Evolutionary conservation across 441 rosid species (phyloP).

Genomic region (Erodium texanum): DNA sequence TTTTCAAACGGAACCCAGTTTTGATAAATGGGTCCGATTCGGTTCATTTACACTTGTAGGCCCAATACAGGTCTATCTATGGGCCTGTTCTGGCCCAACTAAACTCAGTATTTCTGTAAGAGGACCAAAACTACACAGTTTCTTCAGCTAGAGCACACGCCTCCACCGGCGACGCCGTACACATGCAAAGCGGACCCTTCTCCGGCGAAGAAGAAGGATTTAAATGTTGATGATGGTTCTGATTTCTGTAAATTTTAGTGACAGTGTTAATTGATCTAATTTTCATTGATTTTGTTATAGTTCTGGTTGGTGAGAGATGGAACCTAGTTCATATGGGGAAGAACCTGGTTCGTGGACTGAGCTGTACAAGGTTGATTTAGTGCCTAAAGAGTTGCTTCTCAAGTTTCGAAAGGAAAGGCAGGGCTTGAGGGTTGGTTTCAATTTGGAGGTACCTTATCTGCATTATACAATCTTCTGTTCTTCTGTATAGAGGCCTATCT

Average conservation of each 20-base stretch:
- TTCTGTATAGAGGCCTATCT: no score
- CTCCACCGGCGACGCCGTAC: neutral
- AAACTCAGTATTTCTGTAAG: no score
- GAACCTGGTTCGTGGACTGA: slow-evolving; percentile 83
- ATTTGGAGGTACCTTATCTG: slow-evolving; percentile 51
- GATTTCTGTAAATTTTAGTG: neutral
- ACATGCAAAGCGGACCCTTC: neutral
- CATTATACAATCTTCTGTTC: neutral
- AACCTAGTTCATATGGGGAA: slow-evolving; percentile 33
- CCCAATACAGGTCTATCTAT: no score
- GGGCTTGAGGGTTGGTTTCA: slow-evolving; percentile 79
- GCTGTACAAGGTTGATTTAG: slow-evolving; percentile 53
- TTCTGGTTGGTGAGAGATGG: slow-evolving; percentile 31
- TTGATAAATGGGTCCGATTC: no score
- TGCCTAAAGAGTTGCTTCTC: slow-evolving; percentile 75
- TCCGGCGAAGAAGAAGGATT: neutral
- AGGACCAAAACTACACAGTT: no score
- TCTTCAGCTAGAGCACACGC: neutral
- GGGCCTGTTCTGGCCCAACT: no score
- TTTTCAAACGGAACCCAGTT: no score
- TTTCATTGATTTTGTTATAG: slow-evolving; percentile 9
- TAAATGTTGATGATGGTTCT: neutral
- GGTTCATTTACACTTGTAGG: no score
- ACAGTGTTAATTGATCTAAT: neutral
- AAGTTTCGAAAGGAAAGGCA: slow-evolving; percentile 81